Conservation (phyloP, 768 basidiomycete species). For the Mycena indigotica region DNA sequence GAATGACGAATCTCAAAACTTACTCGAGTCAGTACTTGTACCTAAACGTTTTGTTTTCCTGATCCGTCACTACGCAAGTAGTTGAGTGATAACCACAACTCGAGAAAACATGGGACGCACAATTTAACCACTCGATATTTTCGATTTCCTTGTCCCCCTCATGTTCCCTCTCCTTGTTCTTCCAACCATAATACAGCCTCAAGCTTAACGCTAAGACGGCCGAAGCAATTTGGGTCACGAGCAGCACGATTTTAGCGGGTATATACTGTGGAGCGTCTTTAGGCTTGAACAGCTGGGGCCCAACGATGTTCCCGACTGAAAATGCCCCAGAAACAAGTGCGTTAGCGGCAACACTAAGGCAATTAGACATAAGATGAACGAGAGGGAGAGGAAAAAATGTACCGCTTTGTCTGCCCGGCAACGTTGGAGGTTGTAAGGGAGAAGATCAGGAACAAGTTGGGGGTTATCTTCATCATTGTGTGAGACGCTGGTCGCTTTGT, state of each 20-base stretch:
- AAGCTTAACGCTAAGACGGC: constrained; percentile 8
- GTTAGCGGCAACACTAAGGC: constrained; percentile 15
- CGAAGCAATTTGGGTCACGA: constrained; percentile 8
- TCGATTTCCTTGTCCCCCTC: constrained; percentile 5
- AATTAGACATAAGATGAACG: background rate
- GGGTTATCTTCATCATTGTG: constrained; percentile 6
- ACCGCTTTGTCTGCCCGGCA: constrained; percentile 23
- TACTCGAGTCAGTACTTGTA: constrained; percentile 1
- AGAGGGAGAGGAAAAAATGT: background rate
- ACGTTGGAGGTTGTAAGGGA: constrained; percentile 20
- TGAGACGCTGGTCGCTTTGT: background rate
- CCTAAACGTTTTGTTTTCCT: background rate
- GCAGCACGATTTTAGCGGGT: constrained; percentile 18
- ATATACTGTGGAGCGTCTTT: constrained; percentile 21
- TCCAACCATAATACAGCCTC: constrained; percentile 15
- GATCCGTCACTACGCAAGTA: background rate
- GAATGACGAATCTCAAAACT: no score
- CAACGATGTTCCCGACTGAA: constrained; percentile 19
- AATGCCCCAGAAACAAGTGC: constrained; percentile 20
- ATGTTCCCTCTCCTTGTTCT: constrained; percentile 7
- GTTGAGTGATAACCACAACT: background rate
- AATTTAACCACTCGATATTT: constrained; percentile 9
- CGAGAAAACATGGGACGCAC: background rate
- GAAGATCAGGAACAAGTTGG: constrained; percentile 15
- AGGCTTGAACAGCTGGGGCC: constrained; percentile 20